These are phyloP conservation scores for Tolypocladium amazonense DNA, from an alignment of 2,329 filamentous ascomycete genomes.

Conservation along the genomic window DNA sequence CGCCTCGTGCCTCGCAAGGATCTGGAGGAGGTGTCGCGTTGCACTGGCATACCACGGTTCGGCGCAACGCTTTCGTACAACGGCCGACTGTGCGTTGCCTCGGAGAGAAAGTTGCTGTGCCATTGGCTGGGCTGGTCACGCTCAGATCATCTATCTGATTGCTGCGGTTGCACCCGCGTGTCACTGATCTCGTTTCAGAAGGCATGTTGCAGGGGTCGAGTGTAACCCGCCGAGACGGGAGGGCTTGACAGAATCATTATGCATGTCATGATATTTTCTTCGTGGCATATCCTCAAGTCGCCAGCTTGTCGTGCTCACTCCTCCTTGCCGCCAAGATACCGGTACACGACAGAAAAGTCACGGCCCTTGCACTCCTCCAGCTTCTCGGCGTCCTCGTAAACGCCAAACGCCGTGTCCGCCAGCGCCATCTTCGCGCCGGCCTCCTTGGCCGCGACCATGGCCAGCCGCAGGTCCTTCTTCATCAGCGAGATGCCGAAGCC, in stretches of 20 bases:
- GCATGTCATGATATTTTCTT: background rate
- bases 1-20: background rate
- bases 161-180: too few species aligned
- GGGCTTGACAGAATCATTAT: background rate
- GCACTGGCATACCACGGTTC: background rate
- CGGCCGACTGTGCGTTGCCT: background rate
- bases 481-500: slow-evolving; percentile 71
- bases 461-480: slow-evolving; percentile 69
- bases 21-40: background rate
- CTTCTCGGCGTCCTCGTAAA: slow-evolving; percentile 58
- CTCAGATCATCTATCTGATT: too few species aligned
- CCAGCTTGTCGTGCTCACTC: slow-evolving; percentile 16
- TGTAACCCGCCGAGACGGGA: too few species aligned
- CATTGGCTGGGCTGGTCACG: too few species aligned
- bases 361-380: slow-evolving; percentile 53
- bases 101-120: too few species aligned
- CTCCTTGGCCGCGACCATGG: slow-evolving; percentile 60
- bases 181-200: too few species aligned
- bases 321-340: slow-evolving; percentile 51
- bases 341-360: slow-evolving; percentile 76
- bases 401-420: slow-evolving; percentile 48
- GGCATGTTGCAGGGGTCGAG: too few species aligned
- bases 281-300: background rate
- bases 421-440: slow-evolving; percentile 56
- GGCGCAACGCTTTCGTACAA: background rate